Evolutionary conservation across 768 basidiomycete species (phyloP).

Genomic region (Xanthoconium stramineum): DNA sequence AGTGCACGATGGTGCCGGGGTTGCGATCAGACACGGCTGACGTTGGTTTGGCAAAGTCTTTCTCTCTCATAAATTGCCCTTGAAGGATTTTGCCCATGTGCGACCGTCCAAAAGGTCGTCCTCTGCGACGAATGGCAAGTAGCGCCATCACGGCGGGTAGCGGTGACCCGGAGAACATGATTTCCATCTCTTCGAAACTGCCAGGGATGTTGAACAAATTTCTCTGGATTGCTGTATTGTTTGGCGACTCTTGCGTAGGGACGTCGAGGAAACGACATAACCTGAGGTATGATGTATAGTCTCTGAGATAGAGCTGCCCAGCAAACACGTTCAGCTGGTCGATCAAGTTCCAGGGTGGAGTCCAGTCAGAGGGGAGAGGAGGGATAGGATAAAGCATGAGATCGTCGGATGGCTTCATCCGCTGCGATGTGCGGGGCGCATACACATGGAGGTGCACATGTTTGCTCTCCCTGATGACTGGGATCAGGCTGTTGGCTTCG

Average conservation of each 20-base stretch:
- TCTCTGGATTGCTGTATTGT: background rate
- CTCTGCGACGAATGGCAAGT: slow-evolving; percentile 19
- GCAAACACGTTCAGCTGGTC: background rate
- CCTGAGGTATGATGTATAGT: background rate
- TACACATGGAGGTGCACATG: too few species aligned
- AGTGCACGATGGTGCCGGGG: too few species aligned
- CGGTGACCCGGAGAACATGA: slow-evolving; percentile 32
- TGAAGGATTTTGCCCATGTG: background rate
- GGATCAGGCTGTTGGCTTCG: too few species aligned
- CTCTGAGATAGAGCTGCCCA: background rate
- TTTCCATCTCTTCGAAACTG: background rate
- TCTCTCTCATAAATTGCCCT: background rate
- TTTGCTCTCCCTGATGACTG: too few species aligned
- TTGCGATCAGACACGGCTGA: too few species aligned
- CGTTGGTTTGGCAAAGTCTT: background rate
- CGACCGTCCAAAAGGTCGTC: background rate
- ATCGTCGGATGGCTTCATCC: too few species aligned
- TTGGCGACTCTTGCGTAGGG: background rate
- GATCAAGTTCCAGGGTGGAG: too few species aligned
- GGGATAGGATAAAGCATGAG: too few species aligned
- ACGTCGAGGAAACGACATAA: background rate
- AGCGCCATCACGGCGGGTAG: slow-evolving; percentile 24
- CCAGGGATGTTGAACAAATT: slow-evolving; percentile 2
- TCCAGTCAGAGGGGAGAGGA: too few species aligned
- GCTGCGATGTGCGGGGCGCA: too few species aligned